Evolutionary conservation across 768 basidiomycete genomes (phyloP), one percentile per base, ranked within the genome.

Genomic region (Dendrothele bispora): DNA sequence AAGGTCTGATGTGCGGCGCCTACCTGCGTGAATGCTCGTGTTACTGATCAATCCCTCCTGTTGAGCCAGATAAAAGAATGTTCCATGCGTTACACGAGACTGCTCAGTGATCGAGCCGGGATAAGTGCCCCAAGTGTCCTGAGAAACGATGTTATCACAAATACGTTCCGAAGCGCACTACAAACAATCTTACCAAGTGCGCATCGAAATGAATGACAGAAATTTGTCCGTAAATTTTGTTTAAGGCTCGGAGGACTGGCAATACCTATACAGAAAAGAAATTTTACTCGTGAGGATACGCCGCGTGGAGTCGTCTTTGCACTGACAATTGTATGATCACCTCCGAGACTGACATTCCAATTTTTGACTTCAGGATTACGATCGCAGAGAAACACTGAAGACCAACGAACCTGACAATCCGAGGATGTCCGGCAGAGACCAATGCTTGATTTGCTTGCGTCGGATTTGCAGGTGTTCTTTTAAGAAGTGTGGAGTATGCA

Each of bases 201-300:
- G 77, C 86, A 58, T 92, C 90, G 52, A 92, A 91, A 61, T 93
- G 91, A 38, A 92, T 88, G 37, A 89, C 86, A 28, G 84, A 84
- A 46, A 90, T 76, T 0, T 88, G 87, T 1, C 91, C 91, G 60
- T 94, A 91, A 21, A 87, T 74, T 58, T 82, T 82, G 68, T 87
- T 67, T 35, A 95, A 67, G 14, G 91, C 79, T 37, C 90, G 84
- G 12, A 95, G 76, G 55, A 94, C 91, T 7, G 91, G 90, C 15
- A 92, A 77, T 7, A 88, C 80, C 80, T 83, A 42, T 14, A 67
- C 68, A 72, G 27, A 27, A 34, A 1, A 39, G 20, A 22, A 18
- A 18, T n/a, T 14, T 32, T 28, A 24, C 17, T 26, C 10, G 12
- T 15, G 18, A 29, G 10, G 17, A 26, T 34, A n/a, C 4, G 12